Percentiles rank a stretch among this genome's conserved stretches.
phyloP scores from a whole-genome alignment of 257 asterid genomes.

The Gardenia jasminoides region DNA sequence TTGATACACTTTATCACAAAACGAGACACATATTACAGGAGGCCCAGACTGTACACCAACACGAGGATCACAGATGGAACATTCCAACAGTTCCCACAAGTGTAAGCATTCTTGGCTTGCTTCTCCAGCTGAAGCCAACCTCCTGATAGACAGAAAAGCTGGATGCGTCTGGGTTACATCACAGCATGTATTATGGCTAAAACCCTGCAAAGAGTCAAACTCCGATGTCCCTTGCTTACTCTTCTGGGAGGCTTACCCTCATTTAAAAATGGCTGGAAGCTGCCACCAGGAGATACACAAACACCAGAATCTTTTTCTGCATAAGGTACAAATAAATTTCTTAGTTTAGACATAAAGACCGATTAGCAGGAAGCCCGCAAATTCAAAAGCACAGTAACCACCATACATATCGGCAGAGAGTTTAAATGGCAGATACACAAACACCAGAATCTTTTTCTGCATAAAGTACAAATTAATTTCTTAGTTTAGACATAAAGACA shows the following conservation, averaged over 20 bases:
- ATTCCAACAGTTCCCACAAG: conserved; percentile 90
- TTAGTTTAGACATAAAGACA: not conserved
- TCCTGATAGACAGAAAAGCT: conserved; percentile 77
- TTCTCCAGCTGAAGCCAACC: conserved; percentile 90
- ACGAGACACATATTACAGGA: conserved; percentile 69
- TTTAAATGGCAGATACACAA: not conserved
- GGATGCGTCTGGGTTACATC: conserved; percentile 88
- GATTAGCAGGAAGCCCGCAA: not conserved
- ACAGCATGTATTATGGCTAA: conserved; percentile 88
- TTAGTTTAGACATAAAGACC: not conserved
- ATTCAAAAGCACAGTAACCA: not conserved
- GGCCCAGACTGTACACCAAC: conserved; percentile 83
- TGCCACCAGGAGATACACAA: conserved; percentile 90
- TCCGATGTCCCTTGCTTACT: conserved; percentile 75
- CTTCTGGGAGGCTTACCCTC: conserved; percentile 86
- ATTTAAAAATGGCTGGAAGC: conserved; percentile 67
- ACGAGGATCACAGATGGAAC: conserved; percentile 89
- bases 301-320: conserved; percentile 71
- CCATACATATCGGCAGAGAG: not conserved
- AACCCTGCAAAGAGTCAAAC: conserved; percentile 84
- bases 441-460: conserved; percentile 71
- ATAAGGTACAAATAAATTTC: not conserved
- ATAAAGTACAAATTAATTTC: not conserved
- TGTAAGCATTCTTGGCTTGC: conserved; percentile 93
- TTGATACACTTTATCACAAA: conserved; percentile 75